A percentile compares a stretch with the other conserved stretches of the same genome.
Conservation (phyloP, 331 rosid genomes). For the Malus hybrid region DNA sequence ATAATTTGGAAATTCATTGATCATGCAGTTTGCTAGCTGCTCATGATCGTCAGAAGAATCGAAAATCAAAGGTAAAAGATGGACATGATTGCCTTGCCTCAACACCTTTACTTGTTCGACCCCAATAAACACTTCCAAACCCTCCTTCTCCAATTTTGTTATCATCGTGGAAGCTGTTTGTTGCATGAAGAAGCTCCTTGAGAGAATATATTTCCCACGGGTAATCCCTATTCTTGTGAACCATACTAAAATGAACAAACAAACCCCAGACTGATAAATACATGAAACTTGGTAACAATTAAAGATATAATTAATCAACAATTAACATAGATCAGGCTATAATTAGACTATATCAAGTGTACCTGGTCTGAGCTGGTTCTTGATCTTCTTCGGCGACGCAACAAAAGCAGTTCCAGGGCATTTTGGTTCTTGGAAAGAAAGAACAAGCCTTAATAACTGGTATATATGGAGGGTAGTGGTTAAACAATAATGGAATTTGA, state of each 20-base stretch:
- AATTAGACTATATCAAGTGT: neutral
- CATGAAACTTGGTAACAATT: neutral
- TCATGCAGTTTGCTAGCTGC: neutral
- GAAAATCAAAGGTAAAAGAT: neutral
- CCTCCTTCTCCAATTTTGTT: constrained; percentile 83
- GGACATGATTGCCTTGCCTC: constrained; percentile 42
- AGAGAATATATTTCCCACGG: constrained; percentile 68
- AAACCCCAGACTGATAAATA: neutral
- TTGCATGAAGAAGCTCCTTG: constrained; percentile 69
- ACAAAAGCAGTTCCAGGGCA: constrained; percentile 9
- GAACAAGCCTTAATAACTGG: neutral
- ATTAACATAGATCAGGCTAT: neutral
- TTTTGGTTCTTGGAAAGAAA: constrained; percentile 1
- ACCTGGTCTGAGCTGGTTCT: neutral
- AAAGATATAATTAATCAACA: neutral
- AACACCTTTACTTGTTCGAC: constrained; percentile 61
- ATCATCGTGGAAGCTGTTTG: constrained; percentile 56
- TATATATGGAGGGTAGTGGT: neutral
- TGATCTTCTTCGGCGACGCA: neutral
- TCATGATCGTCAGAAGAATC: neutral
- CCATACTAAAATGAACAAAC: constrained; percentile 9
- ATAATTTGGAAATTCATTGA: neutral
- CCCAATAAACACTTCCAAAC: constrained; percentile 78
- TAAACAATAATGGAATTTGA: neutral
- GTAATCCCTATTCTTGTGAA: constrained; percentile 31